A percentile compares a stretch with the other conserved stretches of the same genome.
Evolutionary conservation across 352 stramenopile species (phyloP).

Genomic region (Phytophthora rubi): DNA sequence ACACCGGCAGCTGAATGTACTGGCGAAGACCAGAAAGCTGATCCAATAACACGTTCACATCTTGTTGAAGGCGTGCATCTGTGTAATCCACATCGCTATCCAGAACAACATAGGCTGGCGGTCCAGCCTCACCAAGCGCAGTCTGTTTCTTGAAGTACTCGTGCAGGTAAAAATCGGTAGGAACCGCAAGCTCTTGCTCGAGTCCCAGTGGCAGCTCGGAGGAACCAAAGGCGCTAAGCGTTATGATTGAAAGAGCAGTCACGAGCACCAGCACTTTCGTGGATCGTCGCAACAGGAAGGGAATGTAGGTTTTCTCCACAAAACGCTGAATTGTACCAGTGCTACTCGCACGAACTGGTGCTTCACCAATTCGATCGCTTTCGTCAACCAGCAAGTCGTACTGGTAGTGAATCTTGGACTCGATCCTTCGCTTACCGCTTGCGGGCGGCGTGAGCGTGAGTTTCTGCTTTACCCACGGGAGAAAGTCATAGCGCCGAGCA

Average conservation of each 20-base stretch:
- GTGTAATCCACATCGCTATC: slow-evolving; percentile 74
- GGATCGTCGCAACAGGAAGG: slow-evolving; percentile 61
- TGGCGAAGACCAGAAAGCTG: slow-evolving; percentile 71
- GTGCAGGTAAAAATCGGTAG: slow-evolving; percentile 89
- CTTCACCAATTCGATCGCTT: neutral
- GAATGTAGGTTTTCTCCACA: slow-evolving; percentile 70
- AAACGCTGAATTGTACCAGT: slow-evolving; percentile 62
- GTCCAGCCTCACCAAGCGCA: slow-evolving; percentile 82
- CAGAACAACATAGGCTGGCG: slow-evolving; percentile 87
- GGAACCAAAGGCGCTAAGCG: slow-evolving; percentile 63
- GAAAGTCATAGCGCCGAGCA: slow-evolving; percentile 72
- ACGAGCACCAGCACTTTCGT: slow-evolving; percentile 72
- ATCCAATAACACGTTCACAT: slow-evolving; percentile 75
- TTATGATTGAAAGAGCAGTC: slow-evolving; percentile 34
- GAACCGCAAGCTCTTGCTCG: slow-evolving; percentile 88
- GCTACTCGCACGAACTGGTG: slow-evolving; percentile 3
- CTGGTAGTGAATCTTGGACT: slow-evolving; percentile 33
- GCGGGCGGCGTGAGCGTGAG: slow-evolving; percentile 33
- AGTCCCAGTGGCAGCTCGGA: slow-evolving; percentile 81
- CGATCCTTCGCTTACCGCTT: slow-evolving; percentile 22
- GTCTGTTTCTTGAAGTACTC: slow-evolving; percentile 91
- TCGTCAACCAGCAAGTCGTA: slow-evolving; percentile 41
- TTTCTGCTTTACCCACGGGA: slow-evolving; percentile 67
- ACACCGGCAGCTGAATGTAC: slow-evolving; percentile 87
- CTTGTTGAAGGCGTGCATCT: slow-evolving; percentile 51